A percentile compares a stretch with the other conserved stretches of the same genome.
Conservation (phyloP, 1,284 basidiomycete genomes). For the Sphaerobolus stellatus region DNA sequence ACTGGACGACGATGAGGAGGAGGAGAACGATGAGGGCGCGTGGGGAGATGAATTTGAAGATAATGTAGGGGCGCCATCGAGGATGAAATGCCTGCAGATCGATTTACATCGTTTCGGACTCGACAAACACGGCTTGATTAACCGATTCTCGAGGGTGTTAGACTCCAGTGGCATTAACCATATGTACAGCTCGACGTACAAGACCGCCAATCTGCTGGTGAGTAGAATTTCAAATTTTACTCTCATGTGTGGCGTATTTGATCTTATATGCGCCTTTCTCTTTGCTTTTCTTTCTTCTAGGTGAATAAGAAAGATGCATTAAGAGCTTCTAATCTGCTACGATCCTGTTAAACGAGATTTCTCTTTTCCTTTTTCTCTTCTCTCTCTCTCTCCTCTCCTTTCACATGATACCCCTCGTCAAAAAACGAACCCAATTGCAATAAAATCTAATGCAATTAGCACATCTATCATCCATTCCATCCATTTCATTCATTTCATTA, state of each 20-base stretch:
- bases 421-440: too few species aligned
- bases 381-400: too few species aligned
- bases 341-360: constrained; percentile 34
- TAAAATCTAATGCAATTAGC: too few species aligned
- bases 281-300: constrained; percentile 24
- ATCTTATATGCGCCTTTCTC: too few species aligned
- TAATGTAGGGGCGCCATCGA: constrained; percentile 29
- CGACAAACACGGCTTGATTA: constrained; percentile 78
- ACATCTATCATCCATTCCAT: too few species aligned
- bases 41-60: constrained; percentile 8
- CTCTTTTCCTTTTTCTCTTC: too few species aligned
- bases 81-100: constrained; percentile 65
- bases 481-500: too few species aligned
- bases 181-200: constrained; percentile 82
- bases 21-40: constrained; percentile 5
- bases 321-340: constrained; percentile 44
- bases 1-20: constrained; percentile 54
- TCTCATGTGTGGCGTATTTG: not conserved
- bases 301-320: constrained; percentile 46
- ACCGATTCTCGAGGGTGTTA: constrained; percentile 69
- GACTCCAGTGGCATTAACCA: constrained; percentile 74
- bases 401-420: too few species aligned
- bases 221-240: constrained; percentile 17
- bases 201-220: constrained; percentile 80
- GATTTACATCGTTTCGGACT: constrained; percentile 68